Evolutionary conservation across 306 rosid genomes (phyloP), one percentile per base, ranked within the genome.

Genomic region (Begonia loranthoides): DNA sequence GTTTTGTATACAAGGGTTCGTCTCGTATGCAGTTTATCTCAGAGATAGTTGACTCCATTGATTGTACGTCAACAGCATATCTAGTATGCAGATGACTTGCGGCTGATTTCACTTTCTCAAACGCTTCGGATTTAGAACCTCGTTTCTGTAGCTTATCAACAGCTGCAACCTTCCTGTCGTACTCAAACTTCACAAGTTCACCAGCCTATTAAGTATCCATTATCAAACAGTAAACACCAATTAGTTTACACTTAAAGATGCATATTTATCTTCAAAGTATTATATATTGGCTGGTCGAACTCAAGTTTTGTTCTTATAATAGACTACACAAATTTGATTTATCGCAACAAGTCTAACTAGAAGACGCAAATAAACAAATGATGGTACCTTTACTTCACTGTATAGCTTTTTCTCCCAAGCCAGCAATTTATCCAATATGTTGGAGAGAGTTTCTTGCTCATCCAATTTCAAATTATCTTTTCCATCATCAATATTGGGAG

Each of bases 401-500:
- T 76, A 90, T 33, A 90, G 83, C 67, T 90, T 90, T 70, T 85
- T 90, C 57, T 90, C 97, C 97, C 95, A 90, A 0, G 97, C 95
- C 39, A 90, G 70, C 79, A 90, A 66, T 72, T 90, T 90, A 75
- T 90, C 95, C 77, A 90, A 68, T 44, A 90, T 63, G 9, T 94
- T 72, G 54, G 95, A 95, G 57, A 85, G 97, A 54, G 97, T 90
- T 76, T 90, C 97, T 1, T 78, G 76, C 68, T 80, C 95, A 13
- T 78, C 92, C 2, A 77, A 21, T 60, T 85, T 87, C 50, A 65
- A 68, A 39, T 82, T 92, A 78, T 90, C 94, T 61, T 78, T 80
- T 57, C 72, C 87, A 45, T 76, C 77, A 50, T 78, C 87, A 46
- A 67, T 21, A 78, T 66, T 68, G 15, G 73, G 57, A 44, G 71